Evolutionary conservation across 768 basidiomycete species (phyloP).

Genomic region (Termitomyces sp.): DNA sequence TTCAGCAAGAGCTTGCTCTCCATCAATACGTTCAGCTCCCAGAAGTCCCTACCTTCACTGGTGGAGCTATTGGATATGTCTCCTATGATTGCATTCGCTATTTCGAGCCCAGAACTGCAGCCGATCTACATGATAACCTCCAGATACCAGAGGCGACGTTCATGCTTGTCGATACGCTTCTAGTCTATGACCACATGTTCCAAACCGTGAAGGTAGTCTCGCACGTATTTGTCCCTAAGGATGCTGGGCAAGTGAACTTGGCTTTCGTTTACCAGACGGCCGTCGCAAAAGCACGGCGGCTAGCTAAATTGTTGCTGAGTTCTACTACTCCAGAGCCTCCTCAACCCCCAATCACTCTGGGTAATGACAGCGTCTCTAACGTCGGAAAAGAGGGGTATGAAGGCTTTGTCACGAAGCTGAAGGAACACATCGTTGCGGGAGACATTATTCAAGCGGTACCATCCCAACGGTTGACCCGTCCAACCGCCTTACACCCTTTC

Average conservation of each 20-base stretch:
- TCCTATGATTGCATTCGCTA: constrained; percentile 95
- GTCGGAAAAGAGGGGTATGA: constrained; percentile 94
- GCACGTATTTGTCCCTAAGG: constrained; percentile 84
- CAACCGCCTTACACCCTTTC: constrained; percentile 91
- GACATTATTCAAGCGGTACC: constrained; percentile 99
- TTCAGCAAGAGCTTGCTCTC: constrained; percentile 82
- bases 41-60: constrained; percentile 91
- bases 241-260: constrained; percentile 63
- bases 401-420: constrained; percentile 84
- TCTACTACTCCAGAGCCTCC: constrained; percentile 57
- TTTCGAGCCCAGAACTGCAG: constrained; percentile 92
- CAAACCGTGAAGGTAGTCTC: constrained; percentile 95
- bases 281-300: constrained; percentile 72
- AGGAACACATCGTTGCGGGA: constrained; percentile 92
- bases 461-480: constrained; percentile 83
- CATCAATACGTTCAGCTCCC: constrained; percentile 92
- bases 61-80: constrained; percentile 97
- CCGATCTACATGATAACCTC: constrained; percentile 70
- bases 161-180: constrained; percentile 94
- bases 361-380: constrained; percentile 74
- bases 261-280: constrained; percentile 88
- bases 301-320: constrained; percentile 68
- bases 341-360: constrained; percentile 65
- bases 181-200: constrained; percentile 96
- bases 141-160: constrained; percentile 94